Conservation (phyloP, 352 stramenopile genomes). For the Pythium periplocum region DNA sequence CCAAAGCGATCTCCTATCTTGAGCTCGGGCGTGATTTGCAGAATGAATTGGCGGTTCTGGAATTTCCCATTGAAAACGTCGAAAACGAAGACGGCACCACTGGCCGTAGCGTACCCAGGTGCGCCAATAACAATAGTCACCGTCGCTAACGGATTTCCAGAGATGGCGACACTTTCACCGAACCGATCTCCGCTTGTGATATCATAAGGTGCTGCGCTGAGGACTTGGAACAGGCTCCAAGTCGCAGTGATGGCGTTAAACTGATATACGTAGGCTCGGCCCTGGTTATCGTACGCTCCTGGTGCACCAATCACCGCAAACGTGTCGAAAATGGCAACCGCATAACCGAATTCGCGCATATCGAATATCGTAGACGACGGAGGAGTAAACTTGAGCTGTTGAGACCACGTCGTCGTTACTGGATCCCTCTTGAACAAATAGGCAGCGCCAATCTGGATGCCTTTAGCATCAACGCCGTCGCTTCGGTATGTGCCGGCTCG, state of each 20-base stretch:
- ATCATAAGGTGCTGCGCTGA: conserved; percentile 45
- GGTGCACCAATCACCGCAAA: conserved; percentile 63
- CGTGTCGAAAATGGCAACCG: conserved; percentile 39
- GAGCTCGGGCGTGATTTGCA: conserved; percentile 42
- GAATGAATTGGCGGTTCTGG: conserved; percentile 56
- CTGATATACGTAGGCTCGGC: conserved; percentile 73
- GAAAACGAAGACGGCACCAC: conserved; percentile 74
- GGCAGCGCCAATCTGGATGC: conserved; percentile 57
- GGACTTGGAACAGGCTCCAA: conserved; percentile 66
- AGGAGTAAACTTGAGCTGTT: conserved; percentile 47
- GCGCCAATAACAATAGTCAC: conserved; percentile 62
- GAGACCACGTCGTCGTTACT: conserved; percentile 36
- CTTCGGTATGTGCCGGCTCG: conserved; percentile 47
- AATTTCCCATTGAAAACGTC: conserved; percentile 56
- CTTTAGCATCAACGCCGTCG: conserved; percentile 54
- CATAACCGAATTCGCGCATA: conserved; percentile 50
- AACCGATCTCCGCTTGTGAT: conserved; percentile 52
- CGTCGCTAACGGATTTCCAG: conserved; percentile 25
- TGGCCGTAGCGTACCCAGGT: conserved; percentile 46
- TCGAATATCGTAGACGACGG: conserved; percentile 30
- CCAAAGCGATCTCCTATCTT: conserved; percentile 57
- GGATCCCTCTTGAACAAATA: conserved; percentile 54
- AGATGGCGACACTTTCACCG: conserved; percentile 62
- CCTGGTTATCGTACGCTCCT: conserved; percentile 44
- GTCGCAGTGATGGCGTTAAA: conserved; percentile 28